Percentiles rank a stretch among this genome's conserved stretches.
Evolutionary conservation across 108 stramenopile genomes (phyloP).

Genomic region (Mediolabrus comicus): DNA sequence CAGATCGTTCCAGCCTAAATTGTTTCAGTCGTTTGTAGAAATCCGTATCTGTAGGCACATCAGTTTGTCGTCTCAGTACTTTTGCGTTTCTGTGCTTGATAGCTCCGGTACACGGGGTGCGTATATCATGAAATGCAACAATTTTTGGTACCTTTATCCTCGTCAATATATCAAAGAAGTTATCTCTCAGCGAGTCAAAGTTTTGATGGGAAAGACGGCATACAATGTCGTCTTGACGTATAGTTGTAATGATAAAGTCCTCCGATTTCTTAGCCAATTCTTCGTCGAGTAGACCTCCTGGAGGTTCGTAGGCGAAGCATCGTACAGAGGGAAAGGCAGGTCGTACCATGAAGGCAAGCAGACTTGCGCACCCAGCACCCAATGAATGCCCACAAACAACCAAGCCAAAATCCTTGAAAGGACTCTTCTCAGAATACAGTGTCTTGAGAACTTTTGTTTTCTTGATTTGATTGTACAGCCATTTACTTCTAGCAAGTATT

Average conservation of each 20-base stretch:
- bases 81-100: slow-evolving; percentile 5
- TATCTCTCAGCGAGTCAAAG: slow-evolving; percentile 34
- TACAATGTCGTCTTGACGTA: slow-evolving; percentile 61
- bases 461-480: slow-evolving; percentile 56
- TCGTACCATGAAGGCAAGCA: slow-evolving; percentile 49
- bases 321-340: slow-evolving; percentile 33
- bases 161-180: slow-evolving; percentile 29
- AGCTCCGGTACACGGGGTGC: neutral
- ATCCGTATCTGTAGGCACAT: slow-evolving; percentile 4
- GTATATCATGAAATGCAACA: slow-evolving; percentile 11
- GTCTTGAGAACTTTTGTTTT: slow-evolving; percentile 10
- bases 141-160: slow-evolving; percentile 47
- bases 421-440: slow-evolving; percentile 10
- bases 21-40: slow-evolving; percentile 12
- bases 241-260: slow-evolving; percentile 36
- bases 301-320: slow-evolving; percentile 19
- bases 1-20: slow-evolving; percentile 3
- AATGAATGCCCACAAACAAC: slow-evolving; percentile 53
- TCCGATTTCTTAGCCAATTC: slow-evolving; percentile 2
- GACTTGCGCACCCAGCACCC: slow-evolving; percentile 49
- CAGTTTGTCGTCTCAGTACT: neutral
- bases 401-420: slow-evolving; percentile 28
- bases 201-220: slow-evolving; percentile 42
- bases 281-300: slow-evolving; percentile 10
- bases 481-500: too few species aligned